Evolutionary conservation across 805 yeast species (phyloP), one percentile per base, ranked within the genome.

Genomic region (Candida ortonii): DNA sequence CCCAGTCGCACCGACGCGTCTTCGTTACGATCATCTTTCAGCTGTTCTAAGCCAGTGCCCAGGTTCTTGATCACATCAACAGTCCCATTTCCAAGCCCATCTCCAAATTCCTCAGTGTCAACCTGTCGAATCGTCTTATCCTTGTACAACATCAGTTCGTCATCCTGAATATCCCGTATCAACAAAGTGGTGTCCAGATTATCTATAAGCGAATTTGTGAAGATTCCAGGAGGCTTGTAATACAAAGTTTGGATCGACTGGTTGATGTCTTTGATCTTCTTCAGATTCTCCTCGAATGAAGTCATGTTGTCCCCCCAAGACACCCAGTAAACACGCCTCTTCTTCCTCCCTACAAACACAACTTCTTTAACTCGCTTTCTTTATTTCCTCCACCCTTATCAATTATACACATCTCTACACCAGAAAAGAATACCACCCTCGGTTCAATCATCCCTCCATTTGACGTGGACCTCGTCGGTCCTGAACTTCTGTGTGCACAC

Each of bases 381-480:
- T 10, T 27, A 17, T 16, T 27, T 22, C n/a, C n/a, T n/a, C n/a
- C 13, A 8, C 10, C 12, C 24, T 25, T 16, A n/a, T n/a, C n/a
- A n/a, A n/a, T n/a, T n/a, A n/a, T n/a, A n/a, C n/a, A n/a, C n/a
- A n/a, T n/a, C n/a, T n/a, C n/a, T n/a, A n/a, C n/a, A n/a, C 12
- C 22, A 20, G 22, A 11, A 11, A 8, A 19, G 7, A 7, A 6
- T 25, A 17, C 28, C 28, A 16, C 21, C 12, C 21, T n/a, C n/a
- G n/a, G n/a, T n/a, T n/a, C n/a, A n/a, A n/a, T n/a, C n/a, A 46
- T 83, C 93, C 55, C 97, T 74, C 97, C 97, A 90, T 42, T 76
- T 74, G 8, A 89, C 88, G 49, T 71, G 74, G 3, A 90, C 98
- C 54, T 89, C 96, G 52, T 90, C 97, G 0, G 98, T 90, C 54